Evolutionary conservation across 208 protist genomes (phyloP), one percentile per base, ranked within the genome.

Genomic region (Crithidia thermophila): DNA sequence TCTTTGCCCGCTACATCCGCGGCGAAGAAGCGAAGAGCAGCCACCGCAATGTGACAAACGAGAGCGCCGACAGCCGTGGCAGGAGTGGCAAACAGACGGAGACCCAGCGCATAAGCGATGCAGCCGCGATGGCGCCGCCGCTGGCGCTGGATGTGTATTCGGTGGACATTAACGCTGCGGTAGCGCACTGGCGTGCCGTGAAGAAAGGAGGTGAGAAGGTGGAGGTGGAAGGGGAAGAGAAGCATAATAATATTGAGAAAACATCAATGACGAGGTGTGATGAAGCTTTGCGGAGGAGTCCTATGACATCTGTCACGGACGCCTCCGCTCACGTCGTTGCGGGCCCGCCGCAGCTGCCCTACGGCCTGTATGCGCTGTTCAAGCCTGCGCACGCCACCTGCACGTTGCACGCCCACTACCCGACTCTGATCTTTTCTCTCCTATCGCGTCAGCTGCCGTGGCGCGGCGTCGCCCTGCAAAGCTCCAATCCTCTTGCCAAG

Each of bases 351-450:
- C 31, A 66, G 39, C 59, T 94, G 23, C 85, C 85, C 30, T 79
- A 84, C 72, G 85, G 82, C 2, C 69, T 91, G 34, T 43, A 67
- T 20, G 88, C 79, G 3, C 73, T 94, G n/a, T 65, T 71, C 68
- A 94, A 94, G 69, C 83, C 88, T 11, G 69, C 83, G 1, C 77
- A 75, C 21, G 51, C 85, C 50, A 85, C 61, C 77, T 82, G 75
- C 45, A 94, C 89, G 10, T 56, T 91, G 20, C 85, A 91, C 75
- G 74, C 76, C 3, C 53, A 34, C 27, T 82, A 82, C 67, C 74
- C 77, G 10, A 80, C 79, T 4, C 72, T 94, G 8, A 56, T 84
- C 23, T 64, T 49, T 37, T 81, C 82, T 51, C 51, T 89, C 8
- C 56, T 79, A 5, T 36, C 31, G 3, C 39, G 50, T n/a, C 16